phyloP scores from a whole-genome alignment of 495 filamentous ascomycete genomes.

The Pseudevernia furfuracea region DNA sequence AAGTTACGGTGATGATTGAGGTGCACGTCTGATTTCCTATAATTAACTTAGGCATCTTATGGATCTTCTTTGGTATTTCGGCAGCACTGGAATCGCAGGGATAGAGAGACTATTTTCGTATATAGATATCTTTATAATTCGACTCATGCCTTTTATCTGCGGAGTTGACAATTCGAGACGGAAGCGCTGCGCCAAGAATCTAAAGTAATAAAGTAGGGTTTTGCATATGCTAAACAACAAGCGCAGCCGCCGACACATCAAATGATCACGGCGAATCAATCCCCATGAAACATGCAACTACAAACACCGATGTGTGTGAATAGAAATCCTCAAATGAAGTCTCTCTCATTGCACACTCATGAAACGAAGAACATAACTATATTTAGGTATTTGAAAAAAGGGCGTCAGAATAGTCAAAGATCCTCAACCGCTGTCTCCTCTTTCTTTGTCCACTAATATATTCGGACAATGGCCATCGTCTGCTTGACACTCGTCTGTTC shows the following conservation, averaged over 20 bases:
- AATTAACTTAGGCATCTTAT: too few relatives aligned
- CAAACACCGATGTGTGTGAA: background rate
- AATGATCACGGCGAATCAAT: constrained; percentile 9
- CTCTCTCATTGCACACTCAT: background rate
- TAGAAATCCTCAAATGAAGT: background rate
- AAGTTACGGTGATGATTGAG: too few relatives aligned
- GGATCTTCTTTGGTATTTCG: too few relatives aligned
- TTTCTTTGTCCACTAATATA: background rate
- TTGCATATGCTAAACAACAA: too few relatives aligned
- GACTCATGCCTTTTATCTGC: too few relatives aligned
- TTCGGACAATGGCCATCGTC: background rate
- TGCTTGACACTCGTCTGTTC: background rate
- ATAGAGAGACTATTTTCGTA: too few relatives aligned
- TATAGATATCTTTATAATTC: too few relatives aligned
- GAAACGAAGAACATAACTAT: background rate
- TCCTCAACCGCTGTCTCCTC: background rate
- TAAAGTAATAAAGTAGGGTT: too few relatives aligned
- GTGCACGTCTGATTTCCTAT: too few relatives aligned
- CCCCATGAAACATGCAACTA: constrained; percentile 4
- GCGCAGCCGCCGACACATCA: background rate
- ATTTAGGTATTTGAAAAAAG: background rate
- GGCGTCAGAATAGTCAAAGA: background rate
- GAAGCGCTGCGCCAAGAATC: too few relatives aligned
- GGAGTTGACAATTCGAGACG: too few relatives aligned
- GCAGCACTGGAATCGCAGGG: too few relatives aligned